A percentile compares a stretch with the other conserved stretches of the same genome.
phyloP scores from a whole-genome alignment of 176 grass and related monocot species.

The Carex scoparia region DNA sequence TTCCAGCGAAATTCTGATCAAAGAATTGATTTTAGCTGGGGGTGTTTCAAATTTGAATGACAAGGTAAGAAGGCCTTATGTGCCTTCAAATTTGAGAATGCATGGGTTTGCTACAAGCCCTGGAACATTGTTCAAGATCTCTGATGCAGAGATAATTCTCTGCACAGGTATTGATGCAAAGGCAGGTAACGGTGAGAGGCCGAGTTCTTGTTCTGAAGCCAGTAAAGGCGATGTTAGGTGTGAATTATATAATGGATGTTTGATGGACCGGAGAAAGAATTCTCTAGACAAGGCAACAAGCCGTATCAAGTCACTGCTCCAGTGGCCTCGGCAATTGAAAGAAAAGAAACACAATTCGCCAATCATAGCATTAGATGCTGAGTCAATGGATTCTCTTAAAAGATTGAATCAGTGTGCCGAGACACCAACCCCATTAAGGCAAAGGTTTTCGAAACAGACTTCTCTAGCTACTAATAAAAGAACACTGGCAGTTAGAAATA shows the following conservation, averaged over 20 bases:
- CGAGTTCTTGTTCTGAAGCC: constrained; percentile 65
- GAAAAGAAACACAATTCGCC: constrained; percentile 46
- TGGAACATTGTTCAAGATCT: constrained; percentile 67
- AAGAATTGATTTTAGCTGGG: constrained; percentile 67
- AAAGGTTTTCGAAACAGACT: constrained; percentile 49
- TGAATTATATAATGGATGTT: constrained; percentile 25
- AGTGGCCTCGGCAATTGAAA: constrained; percentile 57
- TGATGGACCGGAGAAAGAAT: constrained; percentile 49
- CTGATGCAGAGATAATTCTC: constrained; percentile 86
- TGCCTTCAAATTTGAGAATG: constrained; percentile 68
- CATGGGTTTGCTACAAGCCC: constrained; percentile 60
- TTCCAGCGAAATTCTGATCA: constrained; percentile 68
- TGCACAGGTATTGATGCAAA: constrained; percentile 44
- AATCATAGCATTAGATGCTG: constrained; percentile 36
- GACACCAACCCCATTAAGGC: constrained; percentile 65
- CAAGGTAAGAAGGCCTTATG: constrained; percentile 39
- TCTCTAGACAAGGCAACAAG: constrained; percentile 59
- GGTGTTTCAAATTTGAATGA: constrained; percentile 66
- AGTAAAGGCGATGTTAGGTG: constrained; percentile 55
- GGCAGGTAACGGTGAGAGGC: constrained; percentile 29
- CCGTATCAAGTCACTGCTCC: constrained; percentile 72
- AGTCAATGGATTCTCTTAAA: constrained; percentile 58
- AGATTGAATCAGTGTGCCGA: constrained; percentile 36
- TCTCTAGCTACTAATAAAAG: constrained; percentile 58
- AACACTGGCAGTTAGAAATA: constrained; percentile 58